phyloP scores from a whole-genome alignment of 805 yeast species.

The Candida rishiriensis region DNA sequence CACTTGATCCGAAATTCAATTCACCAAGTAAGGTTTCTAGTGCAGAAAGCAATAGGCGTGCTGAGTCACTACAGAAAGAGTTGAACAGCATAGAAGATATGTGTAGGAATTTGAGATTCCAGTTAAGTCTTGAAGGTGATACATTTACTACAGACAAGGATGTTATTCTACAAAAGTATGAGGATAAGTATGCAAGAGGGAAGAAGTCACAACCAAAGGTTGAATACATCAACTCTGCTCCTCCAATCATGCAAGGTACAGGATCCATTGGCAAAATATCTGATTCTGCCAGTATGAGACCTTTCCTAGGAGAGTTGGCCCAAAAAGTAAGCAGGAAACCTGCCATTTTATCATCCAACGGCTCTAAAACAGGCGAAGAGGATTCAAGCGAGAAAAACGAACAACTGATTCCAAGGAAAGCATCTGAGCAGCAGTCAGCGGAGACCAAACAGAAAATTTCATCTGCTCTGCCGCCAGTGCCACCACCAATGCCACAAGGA shows the following conservation, averaged over 20 bases:
- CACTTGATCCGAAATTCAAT: slow-evolving; percentile 27
- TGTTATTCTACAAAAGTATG: slow-evolving; percentile 23
- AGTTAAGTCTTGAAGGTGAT: slow-evolving; percentile 23
- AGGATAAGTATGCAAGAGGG: slow-evolving; percentile 26
- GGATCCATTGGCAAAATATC: slow-evolving; percentile 14
- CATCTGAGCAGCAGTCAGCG: not conserved
- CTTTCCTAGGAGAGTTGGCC: slow-evolving; percentile 50
- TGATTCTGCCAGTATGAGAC: slow-evolving; percentile 20
- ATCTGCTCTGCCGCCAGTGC: no score
- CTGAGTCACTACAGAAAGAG: slow-evolving; percentile 18
- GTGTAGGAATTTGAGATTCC: slow-evolving; percentile 23
- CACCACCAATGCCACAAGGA: slow-evolving; percentile 33
- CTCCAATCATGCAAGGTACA: slow-evolving; percentile 9
- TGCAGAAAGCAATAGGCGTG: slow-evolving; percentile 11
- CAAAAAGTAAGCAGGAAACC: slow-evolving; percentile 43
- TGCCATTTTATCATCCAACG: slow-evolving; percentile 25
- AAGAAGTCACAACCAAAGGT: slow-evolving; percentile 21
- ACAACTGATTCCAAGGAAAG: not conserved
- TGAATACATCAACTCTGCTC: slow-evolving; percentile 18
- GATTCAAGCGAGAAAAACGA: slow-evolving; percentile 1
- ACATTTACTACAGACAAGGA: slow-evolving; percentile 15
- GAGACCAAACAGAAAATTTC: no score
- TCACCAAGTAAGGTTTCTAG: slow-evolving; percentile 1
- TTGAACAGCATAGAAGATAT: slow-evolving; percentile 22
- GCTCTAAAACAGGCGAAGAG: not conserved